Evolutionary conservation across 2,329 filamentous ascomycete genomes (phyloP).

Genomic region (Stylonectria norvegica): DNA sequence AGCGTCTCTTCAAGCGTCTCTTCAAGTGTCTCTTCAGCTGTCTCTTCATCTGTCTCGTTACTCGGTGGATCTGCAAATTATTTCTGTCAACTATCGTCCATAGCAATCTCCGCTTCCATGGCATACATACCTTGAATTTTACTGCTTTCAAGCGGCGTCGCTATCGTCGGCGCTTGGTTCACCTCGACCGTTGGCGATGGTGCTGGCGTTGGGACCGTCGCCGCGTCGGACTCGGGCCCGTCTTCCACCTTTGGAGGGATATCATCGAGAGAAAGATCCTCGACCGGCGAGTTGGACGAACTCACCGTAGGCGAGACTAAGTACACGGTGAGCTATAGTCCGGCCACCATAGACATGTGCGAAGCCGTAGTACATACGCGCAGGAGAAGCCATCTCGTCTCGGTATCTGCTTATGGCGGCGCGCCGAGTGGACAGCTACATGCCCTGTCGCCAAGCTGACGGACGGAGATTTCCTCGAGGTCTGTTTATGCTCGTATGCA

Average conservation of each 20-base stretch:
- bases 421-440: slow-evolving; percentile 15
- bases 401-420: slow-evolving; percentile 17
- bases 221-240: slow-evolving; percentile 1
- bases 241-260: slow-evolving; percentile 8
- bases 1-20: neutral
- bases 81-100: neutral
- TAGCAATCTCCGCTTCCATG: no score
- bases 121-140: slow-evolving; percentile 11
- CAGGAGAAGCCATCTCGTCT: slow-evolving; percentile 27
- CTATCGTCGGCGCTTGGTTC: slow-evolving; percentile 2
- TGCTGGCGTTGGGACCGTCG: slow-evolving; percentile 7
- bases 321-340: no score
- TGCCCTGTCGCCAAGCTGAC: no score
- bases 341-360: no score
- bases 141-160: slow-evolving; percentile 5
- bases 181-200: slow-evolving; percentile 5
- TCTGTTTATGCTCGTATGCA: neutral
- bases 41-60: slow-evolving; percentile 1
- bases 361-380: slow-evolving; percentile 29
- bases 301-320: no score
- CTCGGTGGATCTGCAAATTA: slow-evolving; percentile 2
- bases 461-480: no score
- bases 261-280: slow-evolving; percentile 13
- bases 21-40: neutral
- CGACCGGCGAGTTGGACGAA: no score